Base-by-base conservation (phyloP, 225 moss, liverwort and hornwort genomes). In the Marchantia polymorpha region DNA sequence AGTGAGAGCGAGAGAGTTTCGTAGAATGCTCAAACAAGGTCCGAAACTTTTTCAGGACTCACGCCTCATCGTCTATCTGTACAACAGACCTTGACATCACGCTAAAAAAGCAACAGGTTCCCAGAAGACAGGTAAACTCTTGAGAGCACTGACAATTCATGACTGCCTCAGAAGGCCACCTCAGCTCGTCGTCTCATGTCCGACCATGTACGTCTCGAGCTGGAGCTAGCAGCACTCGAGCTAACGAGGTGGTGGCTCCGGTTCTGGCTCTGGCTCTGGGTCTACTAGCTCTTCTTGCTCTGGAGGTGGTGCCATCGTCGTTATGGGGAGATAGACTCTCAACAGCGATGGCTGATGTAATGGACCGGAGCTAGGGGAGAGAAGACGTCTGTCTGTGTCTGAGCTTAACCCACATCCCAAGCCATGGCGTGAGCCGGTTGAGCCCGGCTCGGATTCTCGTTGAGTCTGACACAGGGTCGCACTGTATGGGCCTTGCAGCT, bases 121-220 rank as follows among this genome's bases (percentile, higher is more conserved):
- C 39, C 39, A 39, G 39, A 2, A 39, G 39, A 39, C 39, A 39
- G 39, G 39, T 39, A 39, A 39, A 39, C 39, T 39, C 39, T 39
- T 39, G 23, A 69, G 30, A 69, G 69, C 69, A 17, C 69, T 69
- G 31, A 19, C 31, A 29, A 69, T 69, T 69, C 13, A 69, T 69
- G 69, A 69, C 30, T 13, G 31, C 25, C 39, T 39, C 5, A 5
- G 39, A 2, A 39, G 39, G 3, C 39, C 39, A 39, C 39, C 39
- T 39, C 39, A 39, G 39, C 39, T 56, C 56, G 5, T 56, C 56
- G 5, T 12, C 39, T 39, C 10, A 64, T n/a, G 11, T 10, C 23
- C 23, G 69, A 2, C 13, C 69, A 13, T 19, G 69, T 31, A 31
- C 46, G 46, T 31, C 2, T 14, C 46, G 25, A 31, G 69, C 12